phyloP scores from a whole-genome alignment of 2,329 filamentous ascomycete genomes.

The Trichocomaceae sp. region DNA sequence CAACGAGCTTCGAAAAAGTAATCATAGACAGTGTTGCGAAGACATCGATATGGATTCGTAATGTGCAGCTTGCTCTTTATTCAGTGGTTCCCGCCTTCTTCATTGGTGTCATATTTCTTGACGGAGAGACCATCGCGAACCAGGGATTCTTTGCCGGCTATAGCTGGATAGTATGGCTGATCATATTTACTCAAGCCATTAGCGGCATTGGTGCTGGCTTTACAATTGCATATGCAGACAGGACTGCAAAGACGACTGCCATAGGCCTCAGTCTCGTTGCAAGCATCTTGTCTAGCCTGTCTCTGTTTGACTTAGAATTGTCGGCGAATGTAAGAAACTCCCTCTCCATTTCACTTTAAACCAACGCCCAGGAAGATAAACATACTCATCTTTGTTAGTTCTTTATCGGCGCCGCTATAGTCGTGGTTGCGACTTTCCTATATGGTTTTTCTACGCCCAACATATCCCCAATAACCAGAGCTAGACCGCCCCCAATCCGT shows the following conservation, averaged over 20 bases:
- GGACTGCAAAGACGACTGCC: conserved; percentile 89
- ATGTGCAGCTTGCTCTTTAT: conserved; percentile 91
- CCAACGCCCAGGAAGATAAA: background rate
- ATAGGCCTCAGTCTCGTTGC: conserved; percentile 87
- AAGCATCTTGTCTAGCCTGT: conserved; percentile 76
- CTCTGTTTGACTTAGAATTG: conserved; percentile 74
- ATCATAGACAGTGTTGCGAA: conserved; percentile 73
- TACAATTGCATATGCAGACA: conserved; percentile 76
- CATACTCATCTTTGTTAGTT: conserved; percentile 52
- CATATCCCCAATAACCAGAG: conserved; percentile 38
- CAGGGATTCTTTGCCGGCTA: conserved; percentile 93
- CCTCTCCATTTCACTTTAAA: background rate
- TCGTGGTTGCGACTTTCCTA: conserved; percentile 75
- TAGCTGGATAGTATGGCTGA: conserved; percentile 83
- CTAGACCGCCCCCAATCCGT: conserved; percentile 44
- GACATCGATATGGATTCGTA: conserved; percentile 84
- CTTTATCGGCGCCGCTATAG: conserved; percentile 68
- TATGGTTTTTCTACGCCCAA: conserved; percentile 57
- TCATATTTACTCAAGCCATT: conserved; percentile 72
- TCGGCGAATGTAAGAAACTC: conserved; percentile 57
- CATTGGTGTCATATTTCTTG: conserved; percentile 77
- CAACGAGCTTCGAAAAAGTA: conserved; percentile 67
- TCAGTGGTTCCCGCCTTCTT: conserved; percentile 85
- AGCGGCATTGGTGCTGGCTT: conserved; percentile 80
- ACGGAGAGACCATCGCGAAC: conserved; percentile 73